Evolutionary conservation across 805 yeast species (phyloP), one percentile per base, ranked within the genome.

Genomic region (Metschnikowia vanudenii): DNA sequence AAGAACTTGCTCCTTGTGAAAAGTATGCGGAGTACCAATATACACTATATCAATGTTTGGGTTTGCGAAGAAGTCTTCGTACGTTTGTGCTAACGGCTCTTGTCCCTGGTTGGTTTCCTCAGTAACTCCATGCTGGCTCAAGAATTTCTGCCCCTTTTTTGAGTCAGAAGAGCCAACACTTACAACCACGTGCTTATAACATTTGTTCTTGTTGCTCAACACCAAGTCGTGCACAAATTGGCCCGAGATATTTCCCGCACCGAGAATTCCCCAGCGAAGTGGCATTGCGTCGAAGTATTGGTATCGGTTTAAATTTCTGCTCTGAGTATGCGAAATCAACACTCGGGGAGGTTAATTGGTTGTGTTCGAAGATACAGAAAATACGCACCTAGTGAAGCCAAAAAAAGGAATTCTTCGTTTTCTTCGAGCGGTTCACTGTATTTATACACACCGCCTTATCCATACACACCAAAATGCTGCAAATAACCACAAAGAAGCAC

Each of bases 21-120:
- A 64, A 13, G 70, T 62, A 62, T 80, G 83, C 3, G 84, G 84
- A 9, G 80, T 68, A 2, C 81, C 84, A 32, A 80, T 64, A 54
- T 80, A 80, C 33, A 80, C 68, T n/a, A 73, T 64, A 44, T 79
- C 76, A 33, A 79, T 68, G 3, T 70, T 62, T 2, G 65, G 56
- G 50, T 76, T 70, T n/a, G 49, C 47, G 49, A 68, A 76, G 34
- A 79, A 66, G 1, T 75, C 76, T 14, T 69, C 69, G 53, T 80
- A 79, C n/a, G 48, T 47, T 47, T 67, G 58, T 16, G 60, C 58
- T 1, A 39, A 42, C 1, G 69, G 60, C 8, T 53, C 60, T 35
- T 63, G 26, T 4, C 55, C 67, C 22, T 55, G 60, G 52, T 68
- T 66, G 31, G 53, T 52, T 2, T 48, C 54, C 2, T 43, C 30